Evolutionary conservation across 2,329 filamentous ascomycete genomes (phyloP).

Genomic region (Ceratocystis lukuohia): DNA sequence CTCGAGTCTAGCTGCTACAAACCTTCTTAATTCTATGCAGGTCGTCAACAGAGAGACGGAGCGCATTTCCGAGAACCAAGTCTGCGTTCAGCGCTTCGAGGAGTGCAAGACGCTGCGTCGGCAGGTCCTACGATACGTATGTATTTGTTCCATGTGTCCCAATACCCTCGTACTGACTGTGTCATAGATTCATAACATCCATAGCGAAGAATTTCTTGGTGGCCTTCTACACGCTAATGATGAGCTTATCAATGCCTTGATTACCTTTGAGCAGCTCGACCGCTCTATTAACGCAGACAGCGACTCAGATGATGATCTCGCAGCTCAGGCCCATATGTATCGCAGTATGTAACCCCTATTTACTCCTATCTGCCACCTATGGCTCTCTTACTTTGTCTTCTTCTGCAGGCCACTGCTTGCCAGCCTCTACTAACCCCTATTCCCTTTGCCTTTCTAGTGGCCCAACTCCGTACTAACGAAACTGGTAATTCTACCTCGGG

Average conservation of each 20-base stretch:
- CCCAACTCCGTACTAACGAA: conserved; percentile 38
- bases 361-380: background rate
- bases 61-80: conserved; percentile 71
- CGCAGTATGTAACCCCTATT: conserved; percentile 35
- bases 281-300: conserved; percentile 65
- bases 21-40: conserved; percentile 74
- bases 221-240: conserved; percentile 88
- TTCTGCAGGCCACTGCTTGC: background rate
- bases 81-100: conserved; percentile 67
- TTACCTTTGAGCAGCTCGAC: conserved; percentile 90
- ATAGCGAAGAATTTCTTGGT: conserved; percentile 83
- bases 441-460: conserved; percentile 27
- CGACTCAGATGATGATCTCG: conserved; percentile 54
- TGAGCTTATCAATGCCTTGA: conserved; percentile 82
- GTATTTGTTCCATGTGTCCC: conserved; percentile 23
- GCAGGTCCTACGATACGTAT: conserved; percentile 70
- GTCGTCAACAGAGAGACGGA: conserved; percentile 81
- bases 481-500: conserved; percentile 31
- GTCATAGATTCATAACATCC: conserved; percentile 66
- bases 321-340: conserved; percentile 53
- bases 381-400: conserved; percentile 18
- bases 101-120: conserved; percentile 72
- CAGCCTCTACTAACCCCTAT: conserved; percentile 23
- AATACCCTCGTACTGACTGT: background rate
- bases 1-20: conserved; percentile 79